phyloP scores from a whole-genome alignment of 257 asterid genomes.

The Henckelia pumila region DNA sequence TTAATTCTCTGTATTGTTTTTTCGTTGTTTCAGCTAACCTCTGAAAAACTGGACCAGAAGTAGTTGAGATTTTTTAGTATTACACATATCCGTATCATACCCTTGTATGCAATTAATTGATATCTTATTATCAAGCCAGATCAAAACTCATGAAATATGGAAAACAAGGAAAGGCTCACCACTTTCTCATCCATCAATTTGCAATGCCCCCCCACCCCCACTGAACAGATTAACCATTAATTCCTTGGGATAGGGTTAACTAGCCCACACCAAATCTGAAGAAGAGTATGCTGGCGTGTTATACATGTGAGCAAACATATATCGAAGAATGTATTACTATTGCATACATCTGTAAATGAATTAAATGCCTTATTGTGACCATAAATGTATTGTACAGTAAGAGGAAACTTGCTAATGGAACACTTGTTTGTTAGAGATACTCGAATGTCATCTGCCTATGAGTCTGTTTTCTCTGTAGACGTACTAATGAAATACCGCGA shows the following conservation, averaged over 20 bases:
- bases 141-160: background rate
- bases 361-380: background rate
- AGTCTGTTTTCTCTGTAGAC: background rate
- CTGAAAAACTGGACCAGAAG: background rate
- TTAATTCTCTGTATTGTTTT: no score
- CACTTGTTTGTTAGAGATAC: background rate
- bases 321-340: background rate
- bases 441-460: background rate
- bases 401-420: background rate
- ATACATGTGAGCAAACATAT: background rate
- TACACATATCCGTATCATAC: background rate
- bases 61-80: background rate
- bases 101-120: background rate
- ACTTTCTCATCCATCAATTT: no score
- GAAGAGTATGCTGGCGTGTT: background rate
- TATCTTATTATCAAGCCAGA: background rate
- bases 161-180: no score
- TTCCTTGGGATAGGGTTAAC: background rate
- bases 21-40: background rate
- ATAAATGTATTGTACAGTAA: no score
- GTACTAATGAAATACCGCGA: slow-evolving; percentile 30
- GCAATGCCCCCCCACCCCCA: no score
- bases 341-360: background rate
- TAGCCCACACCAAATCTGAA: background rate
- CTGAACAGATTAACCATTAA: no score